Conservation (phyloP, 129 eudicot species). For the Smallanthus sonchifolius region DNA sequence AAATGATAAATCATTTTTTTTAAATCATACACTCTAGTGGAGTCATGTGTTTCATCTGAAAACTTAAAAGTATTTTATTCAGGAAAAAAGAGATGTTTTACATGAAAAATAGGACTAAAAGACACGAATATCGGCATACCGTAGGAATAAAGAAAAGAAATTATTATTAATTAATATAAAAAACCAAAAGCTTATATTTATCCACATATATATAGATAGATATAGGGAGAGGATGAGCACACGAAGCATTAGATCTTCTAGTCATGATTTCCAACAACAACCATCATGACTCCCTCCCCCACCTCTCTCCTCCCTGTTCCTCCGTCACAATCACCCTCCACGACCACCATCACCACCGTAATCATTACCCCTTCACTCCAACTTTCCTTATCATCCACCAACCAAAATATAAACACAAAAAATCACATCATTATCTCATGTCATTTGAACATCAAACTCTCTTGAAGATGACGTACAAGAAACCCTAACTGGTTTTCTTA, state of each 20-base stretch:
- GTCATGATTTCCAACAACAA: conserved; percentile 39
- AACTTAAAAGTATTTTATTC: background rate
- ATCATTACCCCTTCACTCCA: conserved; percentile 36
- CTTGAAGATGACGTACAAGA: conserved; percentile 16
- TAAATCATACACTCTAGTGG: background rate
- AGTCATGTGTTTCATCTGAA: background rate
- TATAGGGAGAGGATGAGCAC: conserved; percentile 17
- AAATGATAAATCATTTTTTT: too few species aligned
- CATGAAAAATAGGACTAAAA: background rate
- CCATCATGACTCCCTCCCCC: conserved; percentile 30
- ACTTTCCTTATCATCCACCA: conserved; percentile 14
- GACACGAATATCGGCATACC: background rate
- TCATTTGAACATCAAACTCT: background rate
- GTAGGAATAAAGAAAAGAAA: background rate
- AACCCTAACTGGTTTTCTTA: conserved; percentile 25
- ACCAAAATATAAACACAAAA: conserved; percentile 21
- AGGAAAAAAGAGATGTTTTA: background rate
- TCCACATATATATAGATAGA: conserved; percentile 15
- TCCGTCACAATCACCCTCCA: conserved; percentile 24
- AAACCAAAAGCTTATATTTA: conserved; percentile 4
- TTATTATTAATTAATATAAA: background rate
- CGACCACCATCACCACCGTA: conserved; percentile 17
- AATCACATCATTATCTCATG: conserved; percentile 5
- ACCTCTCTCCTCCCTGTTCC: conserved; percentile 15
- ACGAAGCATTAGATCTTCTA: conserved; percentile 23